These are phyloP conservation scores for Acmispon strigosus DNA, from an alignment of 306 rosid species.

Conservation along the genomic window DNA sequence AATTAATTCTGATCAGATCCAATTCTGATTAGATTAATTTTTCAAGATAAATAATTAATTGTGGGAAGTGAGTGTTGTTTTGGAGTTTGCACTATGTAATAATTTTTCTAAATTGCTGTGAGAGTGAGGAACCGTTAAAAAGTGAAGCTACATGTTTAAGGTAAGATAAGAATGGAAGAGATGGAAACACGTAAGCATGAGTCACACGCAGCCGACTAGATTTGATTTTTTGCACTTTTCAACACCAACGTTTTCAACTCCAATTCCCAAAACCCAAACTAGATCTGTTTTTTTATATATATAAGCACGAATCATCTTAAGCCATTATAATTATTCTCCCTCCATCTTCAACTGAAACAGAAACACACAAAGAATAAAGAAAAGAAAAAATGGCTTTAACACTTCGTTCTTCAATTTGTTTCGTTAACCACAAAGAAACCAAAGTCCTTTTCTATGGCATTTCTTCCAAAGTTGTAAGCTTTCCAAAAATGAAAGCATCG, in stretches of 20 bases:
- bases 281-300: conserved; percentile 19
- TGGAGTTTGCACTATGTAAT: too few species aligned
- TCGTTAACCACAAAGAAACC: conserved; percentile 45
- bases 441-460: conserved; percentile 25
- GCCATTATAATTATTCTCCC: conserved; percentile 8
- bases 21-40: too few species aligned
- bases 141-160: too few species aligned
- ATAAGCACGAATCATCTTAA: not conserved
- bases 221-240: conserved; percentile 46
- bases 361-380: not conserved
- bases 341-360: not conserved
- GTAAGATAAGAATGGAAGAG: conserved; percentile 25
- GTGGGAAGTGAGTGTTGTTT: too few species aligned
- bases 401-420: conserved; percentile 53
- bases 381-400: conserved; percentile 46
- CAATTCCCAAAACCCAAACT: not conserved
- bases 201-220: conserved; percentile 16
- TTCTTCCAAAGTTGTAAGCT: conserved; percentile 18
- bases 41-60: too few species aligned
- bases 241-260: conserved; percentile 34
- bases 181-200: conserved; percentile 26
- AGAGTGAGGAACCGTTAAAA: too few species aligned
- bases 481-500: conserved; percentile 31
- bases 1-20: too few species aligned
- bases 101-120: too few species aligned